Evolutionary conservation across 2,329 filamentous ascomycete species (phyloP), one percentile per base, ranked within the genome.

Genomic region (Colletotrichum paranaense): DNA sequence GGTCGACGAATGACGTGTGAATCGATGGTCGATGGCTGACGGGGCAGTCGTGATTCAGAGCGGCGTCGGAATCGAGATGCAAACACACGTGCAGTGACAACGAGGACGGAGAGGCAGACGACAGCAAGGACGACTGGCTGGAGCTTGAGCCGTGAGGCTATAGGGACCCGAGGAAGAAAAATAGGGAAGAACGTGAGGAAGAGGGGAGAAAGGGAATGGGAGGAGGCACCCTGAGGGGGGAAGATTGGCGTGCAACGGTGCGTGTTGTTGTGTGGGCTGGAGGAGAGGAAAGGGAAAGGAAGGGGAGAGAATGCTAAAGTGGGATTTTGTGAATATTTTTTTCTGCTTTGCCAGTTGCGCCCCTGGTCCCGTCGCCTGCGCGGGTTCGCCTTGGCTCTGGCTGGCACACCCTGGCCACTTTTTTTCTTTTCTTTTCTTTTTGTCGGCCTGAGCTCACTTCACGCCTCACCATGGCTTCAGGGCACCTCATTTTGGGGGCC

Each of bases 171-270:
- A 81, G 80, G 79, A 83, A 82, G 80, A 80, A 77, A 81, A 78
- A 77, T 77, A 77, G 77, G 71, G 77, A 76, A 78, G 76, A 78
- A 74, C 76, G 80, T 24, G 72, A 80, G 78, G 76, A 49, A 49
- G 42, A 80, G 80, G 77, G 77, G 79, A 79, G 79, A 82, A 74
- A 49, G 62, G 59, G 63, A 72, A 74, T 55, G 68, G 68, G 72
- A 70, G 78, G 78, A 81, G 82, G 82, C 82, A 84, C 84, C 84
- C 84, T 81, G 76, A 76, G 76, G 77, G 80, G 78, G 52, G 68
- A 75, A 62, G 78, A 83, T 86, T 86, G 85, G 81, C 84, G 82
- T 83, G 83, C 84, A 75, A 72, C 84, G 83, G 83, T 81, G 84
- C 83, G 84, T 74, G 68, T 68, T 72, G 75, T 74, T 73, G 73